Percentiles rank a stretch among this genome's conserved stretches.
phyloP scores from a whole-genome alignment of 352 stramenopile species.

The Blastocystis sp. region DNA sequence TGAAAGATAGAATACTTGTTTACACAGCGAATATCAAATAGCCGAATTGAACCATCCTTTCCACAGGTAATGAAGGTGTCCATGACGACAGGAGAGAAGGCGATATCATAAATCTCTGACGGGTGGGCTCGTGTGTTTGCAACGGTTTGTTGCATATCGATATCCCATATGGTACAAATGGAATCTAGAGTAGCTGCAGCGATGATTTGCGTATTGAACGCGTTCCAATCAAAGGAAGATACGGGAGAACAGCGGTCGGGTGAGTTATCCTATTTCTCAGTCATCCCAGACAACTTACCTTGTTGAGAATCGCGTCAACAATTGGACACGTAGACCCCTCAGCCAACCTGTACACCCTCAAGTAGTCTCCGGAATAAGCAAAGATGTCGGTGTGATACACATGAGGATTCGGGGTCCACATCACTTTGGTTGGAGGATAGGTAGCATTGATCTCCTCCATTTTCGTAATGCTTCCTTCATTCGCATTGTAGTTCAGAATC shows the following conservation, averaged over 20 bases:
- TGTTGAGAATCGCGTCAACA: conserved; percentile 19
- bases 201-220: conserved; percentile 4
- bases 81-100: neutral
- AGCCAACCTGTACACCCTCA: neutral
- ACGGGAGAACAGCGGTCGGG: neutral
- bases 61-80: neutral
- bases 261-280: neutral
- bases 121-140: neutral
- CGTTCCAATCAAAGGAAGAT: conserved; percentile 3
- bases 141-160: neutral
- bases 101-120: neutral
- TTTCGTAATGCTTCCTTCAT: neutral
- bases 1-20: neutral
- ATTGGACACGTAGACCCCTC: neutral
- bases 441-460: neutral
- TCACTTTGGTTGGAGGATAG: conserved; percentile 27
- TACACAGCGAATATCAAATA: neutral
- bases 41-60: neutral
- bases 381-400: neutral
- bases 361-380: neutral
- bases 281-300: neutral
- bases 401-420: neutral
- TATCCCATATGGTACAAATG: neutral
- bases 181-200: neutral
- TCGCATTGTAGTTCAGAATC: neutral